Conservation (phyloP, 345 rosid genomes). For the Gossypioides kirkii region DNA sequence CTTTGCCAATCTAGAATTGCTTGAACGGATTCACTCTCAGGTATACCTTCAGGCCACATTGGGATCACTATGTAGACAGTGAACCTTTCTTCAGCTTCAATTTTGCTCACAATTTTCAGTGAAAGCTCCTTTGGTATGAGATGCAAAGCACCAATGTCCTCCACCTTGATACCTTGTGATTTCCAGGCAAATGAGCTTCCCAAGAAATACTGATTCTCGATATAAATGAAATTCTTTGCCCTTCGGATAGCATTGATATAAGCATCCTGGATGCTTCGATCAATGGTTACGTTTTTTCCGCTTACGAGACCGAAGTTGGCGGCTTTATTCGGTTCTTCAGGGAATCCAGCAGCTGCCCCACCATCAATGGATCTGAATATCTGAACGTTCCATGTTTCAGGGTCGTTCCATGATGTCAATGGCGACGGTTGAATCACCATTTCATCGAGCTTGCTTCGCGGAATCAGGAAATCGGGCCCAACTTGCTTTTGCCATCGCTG, state of each 20-base stretch:
- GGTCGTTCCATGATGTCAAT: neutral
- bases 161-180: neutral
- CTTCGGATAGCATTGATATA: conserved; percentile 14
- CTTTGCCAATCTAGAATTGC: conserved; percentile 17
- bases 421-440: neutral
- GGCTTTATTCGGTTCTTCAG: neutral
- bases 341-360: conserved; percentile 1
- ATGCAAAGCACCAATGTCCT: conserved; percentile 12
- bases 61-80: conserved; percentile 17
- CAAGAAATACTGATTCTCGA: conserved; percentile 13
- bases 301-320: neutral
- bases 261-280: conserved; percentile 19
- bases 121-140: conserved; percentile 17
- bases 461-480: neutral
- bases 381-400: conserved; percentile 18
- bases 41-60: conserved; percentile 20
- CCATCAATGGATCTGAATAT: conserved; percentile 13
- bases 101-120: conserved; percentile 16
- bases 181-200: conserved; percentile 22
- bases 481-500: conserved; percentile 13
- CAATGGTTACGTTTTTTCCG: conserved; percentile 1
- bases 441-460: neutral
- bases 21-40: conserved; percentile 13
- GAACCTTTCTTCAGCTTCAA: conserved; percentile 15
- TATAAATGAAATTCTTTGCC: conserved; percentile 15